Evolutionary conservation across 148 eudicot species (phyloP).

Genomic region (Silene conica): DNA sequence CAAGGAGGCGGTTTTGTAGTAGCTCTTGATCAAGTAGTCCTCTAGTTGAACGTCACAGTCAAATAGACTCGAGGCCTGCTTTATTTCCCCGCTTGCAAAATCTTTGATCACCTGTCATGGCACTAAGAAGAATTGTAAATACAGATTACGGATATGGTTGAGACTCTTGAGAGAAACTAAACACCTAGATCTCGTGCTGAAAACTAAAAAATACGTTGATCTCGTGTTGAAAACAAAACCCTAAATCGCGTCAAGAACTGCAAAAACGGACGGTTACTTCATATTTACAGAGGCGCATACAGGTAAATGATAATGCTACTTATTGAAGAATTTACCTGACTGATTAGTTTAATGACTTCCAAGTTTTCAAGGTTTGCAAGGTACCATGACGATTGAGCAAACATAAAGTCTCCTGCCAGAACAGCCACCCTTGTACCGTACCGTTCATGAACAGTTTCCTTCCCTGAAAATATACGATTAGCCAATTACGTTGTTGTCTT

Average conservation of each 20-base stretch:
- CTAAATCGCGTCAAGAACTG: neutral
- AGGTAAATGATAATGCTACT: too few species aligned
- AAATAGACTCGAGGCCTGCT: constrained; percentile 85
- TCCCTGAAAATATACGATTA: constrained; percentile 39
- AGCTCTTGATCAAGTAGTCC: constrained; percentile 83
- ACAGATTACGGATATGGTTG: neutral
- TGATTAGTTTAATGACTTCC: constrained; percentile 91
- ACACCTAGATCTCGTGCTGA: too few species aligned
- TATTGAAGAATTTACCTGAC: constrained; percentile 50
- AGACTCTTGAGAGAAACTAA: too few species aligned
- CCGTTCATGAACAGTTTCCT: constrained; percentile 77
- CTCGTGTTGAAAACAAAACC: too few species aligned
- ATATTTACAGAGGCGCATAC: neutral
- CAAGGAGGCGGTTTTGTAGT: constrained; percentile 89
- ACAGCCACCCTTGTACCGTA: constrained; percentile 95
- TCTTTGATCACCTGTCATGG: constrained; percentile 83
- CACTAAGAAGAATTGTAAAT: neutral
- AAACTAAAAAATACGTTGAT: too few species aligned
- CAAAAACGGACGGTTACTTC: neutral
- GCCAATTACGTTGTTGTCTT: neutral
- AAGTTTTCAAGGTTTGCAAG: constrained; percentile 92
- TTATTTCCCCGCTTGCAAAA: constrained; percentile 94
- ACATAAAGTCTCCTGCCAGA: constrained; percentile 95
- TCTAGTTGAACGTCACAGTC: constrained; percentile 75
- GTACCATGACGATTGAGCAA: constrained; percentile 97